Percentiles rank a stretch among this genome's conserved stretches.
Evolutionary conservation across 1,139 yeast species (phyloP).

Genomic region (Torulaspora globosa): DNA sequence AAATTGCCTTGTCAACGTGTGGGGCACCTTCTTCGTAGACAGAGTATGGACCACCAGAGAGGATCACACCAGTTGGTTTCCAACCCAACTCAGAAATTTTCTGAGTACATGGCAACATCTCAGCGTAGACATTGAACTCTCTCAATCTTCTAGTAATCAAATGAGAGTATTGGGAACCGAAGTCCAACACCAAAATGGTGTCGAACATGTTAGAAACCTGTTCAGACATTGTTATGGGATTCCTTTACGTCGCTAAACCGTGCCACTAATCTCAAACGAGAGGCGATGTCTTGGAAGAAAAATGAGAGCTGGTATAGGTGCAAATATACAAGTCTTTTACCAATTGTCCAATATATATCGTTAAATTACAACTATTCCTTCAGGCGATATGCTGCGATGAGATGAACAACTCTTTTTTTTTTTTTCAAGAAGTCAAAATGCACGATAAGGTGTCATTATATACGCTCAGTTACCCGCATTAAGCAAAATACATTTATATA

Average conservation of each 20-base stretch:
- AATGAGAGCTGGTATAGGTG: background rate
- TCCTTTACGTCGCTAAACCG: background rate
- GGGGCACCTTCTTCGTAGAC: constrained; percentile 95
- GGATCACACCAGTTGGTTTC: constrained; percentile 94
- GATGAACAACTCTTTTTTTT: constrained; percentile 5
- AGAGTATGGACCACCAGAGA: constrained; percentile 98
- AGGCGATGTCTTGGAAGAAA: background rate
- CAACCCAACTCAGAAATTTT: constrained; percentile 85
- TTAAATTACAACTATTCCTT: background rate
- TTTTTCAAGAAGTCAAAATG: constrained; percentile 4
- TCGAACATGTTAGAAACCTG: constrained; percentile 82
- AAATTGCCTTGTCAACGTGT: constrained; percentile 92
- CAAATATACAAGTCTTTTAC: background rate
- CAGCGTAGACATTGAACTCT: constrained; percentile 97
- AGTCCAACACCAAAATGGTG: constrained; percentile 94
- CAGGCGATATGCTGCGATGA: constrained; percentile 16
- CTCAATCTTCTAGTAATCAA: constrained; percentile 95
- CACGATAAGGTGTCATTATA: background rate
- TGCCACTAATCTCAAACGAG: background rate
- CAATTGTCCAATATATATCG: background rate
- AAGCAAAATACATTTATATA: background rate
- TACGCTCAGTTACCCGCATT: background rate
- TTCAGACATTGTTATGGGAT: constrained; percentile 19
- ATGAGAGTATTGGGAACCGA: constrained; percentile 98
- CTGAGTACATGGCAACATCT: constrained; percentile 98